Percentiles rank a stretch among this genome's conserved stretches.
These are phyloP conservation scores for Aurantiochytrium sp. DNA, from an alignment of 108 stramenopile genomes.

Conservation along the genomic window DNA sequence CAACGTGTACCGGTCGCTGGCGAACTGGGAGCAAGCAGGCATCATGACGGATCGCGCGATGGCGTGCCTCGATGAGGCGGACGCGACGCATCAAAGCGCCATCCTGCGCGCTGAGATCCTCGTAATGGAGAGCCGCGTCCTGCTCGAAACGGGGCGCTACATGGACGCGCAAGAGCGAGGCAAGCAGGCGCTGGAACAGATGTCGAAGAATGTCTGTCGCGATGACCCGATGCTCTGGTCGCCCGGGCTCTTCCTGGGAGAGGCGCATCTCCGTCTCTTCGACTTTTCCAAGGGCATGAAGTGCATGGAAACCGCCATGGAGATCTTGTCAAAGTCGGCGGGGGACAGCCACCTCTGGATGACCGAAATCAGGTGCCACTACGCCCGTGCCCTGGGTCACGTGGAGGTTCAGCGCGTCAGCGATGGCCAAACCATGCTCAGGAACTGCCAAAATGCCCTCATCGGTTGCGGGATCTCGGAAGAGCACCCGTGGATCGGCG, in stretches of 20 bases:
- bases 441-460: too few species aligned
- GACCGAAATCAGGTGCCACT: background rate
- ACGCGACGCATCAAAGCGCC: too few species aligned
- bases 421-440: background rate
- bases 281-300: too few species aligned
- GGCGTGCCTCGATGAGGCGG: background rate
- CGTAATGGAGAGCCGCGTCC: too few species aligned
- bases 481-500: background rate
- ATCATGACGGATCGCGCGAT: background rate
- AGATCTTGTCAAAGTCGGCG: background rate
- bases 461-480: background rate
- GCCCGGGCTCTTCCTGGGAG: too few species aligned
- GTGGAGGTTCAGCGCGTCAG: background rate
- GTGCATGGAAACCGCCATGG: background rate
- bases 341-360: background rate
- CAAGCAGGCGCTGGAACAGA: too few species aligned
- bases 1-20: background rate
- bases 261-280: too few species aligned
- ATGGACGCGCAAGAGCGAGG: too few species aligned
- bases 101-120: too few species aligned
- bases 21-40: background rate
- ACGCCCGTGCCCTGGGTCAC: background rate
- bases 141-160: too few species aligned
- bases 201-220: too few species aligned
- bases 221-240: too few species aligned